Conservation (phyloP, 2,329 filamentous ascomycete genomes). For the Thelonectria blattea region DNA sequence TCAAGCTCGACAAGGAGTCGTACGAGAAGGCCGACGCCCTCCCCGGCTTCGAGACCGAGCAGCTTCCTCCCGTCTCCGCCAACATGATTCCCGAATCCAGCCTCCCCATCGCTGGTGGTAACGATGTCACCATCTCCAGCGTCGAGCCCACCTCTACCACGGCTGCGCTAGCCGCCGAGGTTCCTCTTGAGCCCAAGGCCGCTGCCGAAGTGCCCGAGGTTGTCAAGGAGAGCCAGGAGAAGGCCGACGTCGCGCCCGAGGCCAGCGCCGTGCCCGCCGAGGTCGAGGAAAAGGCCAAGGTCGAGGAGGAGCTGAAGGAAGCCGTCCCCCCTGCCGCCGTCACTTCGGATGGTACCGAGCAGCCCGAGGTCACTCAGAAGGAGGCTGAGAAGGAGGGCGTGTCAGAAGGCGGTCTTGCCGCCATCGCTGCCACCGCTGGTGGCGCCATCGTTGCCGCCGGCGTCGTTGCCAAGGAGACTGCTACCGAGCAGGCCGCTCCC, state of each 20-base stretch:
- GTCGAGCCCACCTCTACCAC: slow-evolving; percentile 67
- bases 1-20: slow-evolving; percentile 81
- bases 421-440: slow-evolving; percentile 45
- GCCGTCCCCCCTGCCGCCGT: slow-evolving; percentile 67
- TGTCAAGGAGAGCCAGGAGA: slow-evolving; percentile 75
- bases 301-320: slow-evolving; percentile 73
- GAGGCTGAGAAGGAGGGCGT: slow-evolving; percentile 51
- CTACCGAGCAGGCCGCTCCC: slow-evolving; percentile 46
- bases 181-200: slow-evolving; percentile 65
- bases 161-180: slow-evolving; percentile 69
- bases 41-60: slow-evolving; percentile 55
- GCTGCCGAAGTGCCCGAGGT: slow-evolving; percentile 48
- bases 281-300: slow-evolving; percentile 72
- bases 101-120: slow-evolving; percentile 64
- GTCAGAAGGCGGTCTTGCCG: slow-evolving; percentile 50
- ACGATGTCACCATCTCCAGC: slow-evolving; percentile 58
- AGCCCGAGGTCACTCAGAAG: not conserved
- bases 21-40: slow-evolving; percentile 81
- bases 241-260: slow-evolving; percentile 69
- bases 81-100: slow-evolving; percentile 84
- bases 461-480: slow-evolving; percentile 42
- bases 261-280: slow-evolving; percentile 69
- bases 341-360: slow-evolving; percentile 58
- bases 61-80: slow-evolving; percentile 62
- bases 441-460: slow-evolving; percentile 41